Conservation (phyloP, 768 basidiomycete species). For the Leccinum fibrillosum region DNA sequence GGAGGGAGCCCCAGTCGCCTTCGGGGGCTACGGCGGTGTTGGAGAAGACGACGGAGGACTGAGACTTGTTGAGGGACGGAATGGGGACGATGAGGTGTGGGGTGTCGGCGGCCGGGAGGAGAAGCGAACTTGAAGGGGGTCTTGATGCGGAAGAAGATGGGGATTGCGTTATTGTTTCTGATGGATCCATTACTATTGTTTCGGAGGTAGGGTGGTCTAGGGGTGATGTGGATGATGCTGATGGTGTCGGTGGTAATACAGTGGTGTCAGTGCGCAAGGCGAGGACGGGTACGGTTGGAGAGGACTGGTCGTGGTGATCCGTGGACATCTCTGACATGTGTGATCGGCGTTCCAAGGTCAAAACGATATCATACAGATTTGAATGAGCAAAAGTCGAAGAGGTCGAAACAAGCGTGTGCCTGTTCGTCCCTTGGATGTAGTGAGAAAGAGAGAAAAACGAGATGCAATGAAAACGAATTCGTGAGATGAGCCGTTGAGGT, state of each 20-base stretch:
- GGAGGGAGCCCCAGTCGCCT: slow-evolving; percentile 40
- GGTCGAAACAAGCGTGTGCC: slow-evolving; percentile 6
- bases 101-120: slow-evolving; percentile 8
- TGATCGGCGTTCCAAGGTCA: slow-evolving; percentile 10
- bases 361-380: slow-evolving; percentile 19
- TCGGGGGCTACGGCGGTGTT: slow-evolving; percentile 36
- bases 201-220: slow-evolving; percentile 25
- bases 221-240: slow-evolving; percentile 8
- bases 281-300: slow-evolving; percentile 14
- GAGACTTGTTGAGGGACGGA: slow-evolving; percentile 36
- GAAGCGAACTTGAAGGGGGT: slow-evolving; percentile 15
- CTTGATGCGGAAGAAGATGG: slow-evolving; percentile 15
- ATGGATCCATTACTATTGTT: slow-evolving; percentile 15
- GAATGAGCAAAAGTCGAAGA: background rate
- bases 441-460: slow-evolving; percentile 6
- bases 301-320: slow-evolving; percentile 20
- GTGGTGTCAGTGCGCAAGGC: slow-evolving; percentile 16
- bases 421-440: slow-evolving; percentile 1
- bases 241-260: slow-evolving; percentile 24
- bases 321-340: slow-evolving; percentile 24
- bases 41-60: slow-evolving; percentile 44
- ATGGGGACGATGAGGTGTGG: slow-evolving; percentile 39
- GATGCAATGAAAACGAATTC: slow-evolving; percentile 1
- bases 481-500: background rate
- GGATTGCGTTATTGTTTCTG: slow-evolving; percentile 16